phyloP scores from a whole-genome alignment of 1,284 basidiomycete genomes.

The Austroboletus rostrupii region DNA sequence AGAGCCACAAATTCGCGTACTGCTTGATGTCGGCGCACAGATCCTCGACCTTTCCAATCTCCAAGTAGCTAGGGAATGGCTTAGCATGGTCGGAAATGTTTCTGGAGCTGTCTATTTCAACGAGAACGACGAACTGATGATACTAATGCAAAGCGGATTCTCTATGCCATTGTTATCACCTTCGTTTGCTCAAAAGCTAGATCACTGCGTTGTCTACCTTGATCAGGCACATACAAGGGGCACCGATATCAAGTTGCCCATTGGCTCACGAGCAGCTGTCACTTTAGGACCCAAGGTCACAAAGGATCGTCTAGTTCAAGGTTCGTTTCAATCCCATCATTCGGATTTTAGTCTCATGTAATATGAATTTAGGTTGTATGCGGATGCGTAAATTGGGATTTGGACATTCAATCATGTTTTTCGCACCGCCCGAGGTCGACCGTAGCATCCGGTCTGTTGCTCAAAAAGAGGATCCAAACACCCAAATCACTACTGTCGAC shows the following conservation, averaged over 20 bases:
- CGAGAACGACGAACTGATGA: not conserved
- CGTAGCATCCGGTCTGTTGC: not conserved
- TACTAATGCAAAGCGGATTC: not conserved
- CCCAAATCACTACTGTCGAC: not conserved
- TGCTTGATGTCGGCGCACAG: not conserved
- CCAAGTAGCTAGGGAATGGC: not conserved
- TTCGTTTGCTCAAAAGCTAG: not conserved
- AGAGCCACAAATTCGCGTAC: not conserved
- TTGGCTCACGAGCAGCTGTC: not conserved
- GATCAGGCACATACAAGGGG: not conserved
- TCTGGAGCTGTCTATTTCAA: not conserved
- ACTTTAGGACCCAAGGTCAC: not conserved
- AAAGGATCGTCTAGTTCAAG: not conserved
- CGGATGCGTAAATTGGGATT: constrained; percentile 3
- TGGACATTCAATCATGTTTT: constrained; percentile 1
- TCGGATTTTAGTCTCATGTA: not conserved
- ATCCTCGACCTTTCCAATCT: not conserved
- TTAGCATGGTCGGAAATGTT: not conserved
- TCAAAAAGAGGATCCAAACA: not conserved
- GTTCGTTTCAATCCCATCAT: constrained; percentile 15
- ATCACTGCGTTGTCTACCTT: not conserved
- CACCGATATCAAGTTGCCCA: not conserved
- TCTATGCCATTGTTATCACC: not conserved
- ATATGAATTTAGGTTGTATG: constrained; percentile 1
- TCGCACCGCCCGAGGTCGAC: constrained; percentile 1